phyloP scores from a whole-genome alignment of 768 basidiomycete species.

The Trametes villosa region DNA sequence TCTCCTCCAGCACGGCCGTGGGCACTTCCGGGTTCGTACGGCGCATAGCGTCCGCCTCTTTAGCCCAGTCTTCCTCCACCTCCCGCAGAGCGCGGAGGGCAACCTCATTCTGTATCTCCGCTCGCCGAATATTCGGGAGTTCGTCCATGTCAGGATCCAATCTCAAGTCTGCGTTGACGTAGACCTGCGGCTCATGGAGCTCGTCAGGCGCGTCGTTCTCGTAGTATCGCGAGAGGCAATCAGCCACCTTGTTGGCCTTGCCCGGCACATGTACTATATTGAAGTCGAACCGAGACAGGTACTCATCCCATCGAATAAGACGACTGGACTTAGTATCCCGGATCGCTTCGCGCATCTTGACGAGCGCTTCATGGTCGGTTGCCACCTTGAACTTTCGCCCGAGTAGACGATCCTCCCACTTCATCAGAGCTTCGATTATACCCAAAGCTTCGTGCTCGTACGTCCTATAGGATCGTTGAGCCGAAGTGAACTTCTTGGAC shows the following conservation, averaged over 20 bases:
- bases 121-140: too few species aligned
- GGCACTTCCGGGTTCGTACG: too few species aligned
- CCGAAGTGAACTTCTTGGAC: slow-evolving; percentile 35
- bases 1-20: too few species aligned
- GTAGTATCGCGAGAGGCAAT: slow-evolving; percentile 38
- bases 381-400: slow-evolving; percentile 14
- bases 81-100: too few species aligned
- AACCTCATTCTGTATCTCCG: too few species aligned
- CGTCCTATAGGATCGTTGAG: slow-evolving; percentile 30
- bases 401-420: slow-evolving; percentile 40
- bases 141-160: too few species aligned
- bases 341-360: slow-evolving; percentile 30
- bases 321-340: slow-evolving; percentile 17
- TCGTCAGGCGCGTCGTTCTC: not conserved
- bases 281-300: slow-evolving; percentile 33
- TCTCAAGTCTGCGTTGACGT: too few species aligned
- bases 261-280: slow-evolving; percentile 34
- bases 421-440: slow-evolving; percentile 28
- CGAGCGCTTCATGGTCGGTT: slow-evolving; percentile 25
- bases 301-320: slow-evolving; percentile 38
- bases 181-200: too few species aligned
- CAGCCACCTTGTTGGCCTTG: slow-evolving; percentile 33
- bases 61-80: too few species aligned
- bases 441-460: slow-evolving; percentile 27
- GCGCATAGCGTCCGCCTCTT: too few species aligned